Evolutionary conservation across 768 basidiomycete genomes (phyloP), one percentile per base, ranked within the genome.

Genomic region (Phaffia australis): DNA sequence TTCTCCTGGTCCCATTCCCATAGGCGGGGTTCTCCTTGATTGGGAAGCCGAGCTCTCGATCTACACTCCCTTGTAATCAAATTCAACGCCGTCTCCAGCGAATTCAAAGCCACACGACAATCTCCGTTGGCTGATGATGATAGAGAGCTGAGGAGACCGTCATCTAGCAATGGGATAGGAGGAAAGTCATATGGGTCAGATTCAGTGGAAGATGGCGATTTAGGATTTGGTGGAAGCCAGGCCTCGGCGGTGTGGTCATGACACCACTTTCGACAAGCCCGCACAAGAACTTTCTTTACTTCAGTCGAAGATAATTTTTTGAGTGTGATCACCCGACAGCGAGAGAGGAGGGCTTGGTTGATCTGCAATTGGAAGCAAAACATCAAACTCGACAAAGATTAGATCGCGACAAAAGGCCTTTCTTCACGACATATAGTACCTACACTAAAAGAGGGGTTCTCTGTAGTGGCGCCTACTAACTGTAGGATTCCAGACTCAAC

Each of bases 401-500:
- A 48, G 4, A 8, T n/a, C 9, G 25, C 49, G 19, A 11, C 27
- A 23, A 19, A 48, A 11, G 23, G 48, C 6, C 8, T n/a, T 8
- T 16, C 7, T 3, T 50, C 50, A n/a, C 21, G 50, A 11, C 35
- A 49, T n/a, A 3, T 16, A 46, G 35, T 27, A 46, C 25, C 9
- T 25, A 71, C 71, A 70, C 86, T 87, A 78, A 92, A 92, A 0
- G 87, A 88, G 0, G 89, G 89, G 69, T 92, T 92, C 75, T 92
- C 89, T 0, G 89, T 91, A 3, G 89, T 92, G 0, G 89, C 88
- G 30, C 88, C 88, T 71, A 89, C 82, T 32, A 89, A 77, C 83
- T 86, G 86, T 29, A 90, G 82, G 69, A 81, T 81, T 1, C 89
- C 89, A 66, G 81, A 83, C 73, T 92, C 89, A 15, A 91, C 80